A percentile compares a stretch with the other conserved stretches of the same genome.
These are phyloP conservation scores for Fusarium sp. DNA, from an alignment of 2,329 filamentous ascomycete genomes.

Conservation along the genomic window DNA sequence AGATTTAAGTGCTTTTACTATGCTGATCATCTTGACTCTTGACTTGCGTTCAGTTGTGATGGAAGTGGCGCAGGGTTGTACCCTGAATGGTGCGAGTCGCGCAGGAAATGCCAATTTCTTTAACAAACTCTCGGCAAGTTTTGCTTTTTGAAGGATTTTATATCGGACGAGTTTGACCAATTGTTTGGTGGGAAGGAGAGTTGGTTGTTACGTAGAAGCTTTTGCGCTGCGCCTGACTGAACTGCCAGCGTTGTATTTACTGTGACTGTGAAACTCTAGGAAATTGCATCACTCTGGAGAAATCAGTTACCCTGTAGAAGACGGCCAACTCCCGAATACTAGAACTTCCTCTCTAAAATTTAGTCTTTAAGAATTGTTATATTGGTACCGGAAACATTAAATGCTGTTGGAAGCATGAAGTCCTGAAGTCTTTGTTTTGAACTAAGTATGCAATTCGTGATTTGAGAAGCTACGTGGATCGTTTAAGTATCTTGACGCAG, in stretches of 20 bases:
- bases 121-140: background rate
- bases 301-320: background rate
- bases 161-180: background rate
- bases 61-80: background rate
- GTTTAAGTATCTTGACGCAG: too few relatives aligned
- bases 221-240: background rate
- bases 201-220: background rate
- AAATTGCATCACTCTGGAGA: background rate
- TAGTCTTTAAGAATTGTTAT: accelerated
- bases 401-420: accelerated
- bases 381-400: accelerated
- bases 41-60: background rate
- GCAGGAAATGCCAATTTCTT: background rate
- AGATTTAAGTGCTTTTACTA: background rate
- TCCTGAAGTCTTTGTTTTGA: too few relatives aligned
- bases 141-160: background rate
- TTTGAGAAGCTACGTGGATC: too few relatives aligned
- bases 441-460: too few relatives aligned
- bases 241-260: background rate
- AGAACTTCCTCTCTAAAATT: accelerated
- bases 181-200: background rate
- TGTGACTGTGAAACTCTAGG: background rate
- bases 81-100: background rate
- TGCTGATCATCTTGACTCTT: background rate
- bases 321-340: background rate